Conservation (phyloP, 768 basidiomycete species). For the Mycena alexandri region DNA sequence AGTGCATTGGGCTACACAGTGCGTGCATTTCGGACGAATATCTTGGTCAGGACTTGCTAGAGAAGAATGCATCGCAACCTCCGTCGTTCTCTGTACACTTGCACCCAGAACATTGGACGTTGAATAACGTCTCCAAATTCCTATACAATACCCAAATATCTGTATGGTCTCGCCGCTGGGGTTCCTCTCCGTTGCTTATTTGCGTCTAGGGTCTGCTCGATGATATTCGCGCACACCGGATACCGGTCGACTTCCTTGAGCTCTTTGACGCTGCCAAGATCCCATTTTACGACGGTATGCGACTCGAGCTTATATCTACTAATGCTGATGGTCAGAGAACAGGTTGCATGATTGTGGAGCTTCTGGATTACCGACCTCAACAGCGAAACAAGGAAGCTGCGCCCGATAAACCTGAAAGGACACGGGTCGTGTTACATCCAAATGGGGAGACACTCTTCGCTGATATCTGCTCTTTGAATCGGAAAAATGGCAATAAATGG, state of each 20-base stretch:
- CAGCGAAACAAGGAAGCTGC: slow-evolving; percentile 64
- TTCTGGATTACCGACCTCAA: slow-evolving; percentile 80
- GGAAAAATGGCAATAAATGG: slow-evolving; percentile 69
- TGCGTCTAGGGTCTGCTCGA: slow-evolving; percentile 72
- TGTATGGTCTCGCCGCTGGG: slow-evolving; percentile 43
- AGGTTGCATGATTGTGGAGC: slow-evolving; percentile 91
- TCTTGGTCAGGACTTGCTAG: slow-evolving; percentile 64
- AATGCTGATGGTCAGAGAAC: slow-evolving; percentile 14
- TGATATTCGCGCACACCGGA: slow-evolving; percentile 84
- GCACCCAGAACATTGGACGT: slow-evolving; percentile 83
- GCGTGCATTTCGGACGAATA: not conserved
- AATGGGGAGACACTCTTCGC: slow-evolving; percentile 84
- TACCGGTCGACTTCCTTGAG: slow-evolving; percentile 89
- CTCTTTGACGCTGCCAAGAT: slow-evolving; percentile 79
- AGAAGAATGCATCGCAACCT: slow-evolving; percentile 64
- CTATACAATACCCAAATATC: slow-evolving; percentile 85
- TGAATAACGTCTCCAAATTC: slow-evolving; percentile 87
- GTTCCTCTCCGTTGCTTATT: slow-evolving; percentile 1
- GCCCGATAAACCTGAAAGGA: slow-evolving; percentile 69
- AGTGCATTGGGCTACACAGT: not conserved
- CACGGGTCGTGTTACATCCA: slow-evolving; percentile 82
- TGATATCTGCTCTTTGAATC: slow-evolving; percentile 79
- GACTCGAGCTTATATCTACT: slow-evolving; percentile 2
- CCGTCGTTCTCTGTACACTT: slow-evolving; percentile 87
- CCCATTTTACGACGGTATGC: slow-evolving; percentile 87